Evolutionary conservation across 139 green algal genomes (phyloP).

Genomic region (Micractinium conductrix): DNA sequence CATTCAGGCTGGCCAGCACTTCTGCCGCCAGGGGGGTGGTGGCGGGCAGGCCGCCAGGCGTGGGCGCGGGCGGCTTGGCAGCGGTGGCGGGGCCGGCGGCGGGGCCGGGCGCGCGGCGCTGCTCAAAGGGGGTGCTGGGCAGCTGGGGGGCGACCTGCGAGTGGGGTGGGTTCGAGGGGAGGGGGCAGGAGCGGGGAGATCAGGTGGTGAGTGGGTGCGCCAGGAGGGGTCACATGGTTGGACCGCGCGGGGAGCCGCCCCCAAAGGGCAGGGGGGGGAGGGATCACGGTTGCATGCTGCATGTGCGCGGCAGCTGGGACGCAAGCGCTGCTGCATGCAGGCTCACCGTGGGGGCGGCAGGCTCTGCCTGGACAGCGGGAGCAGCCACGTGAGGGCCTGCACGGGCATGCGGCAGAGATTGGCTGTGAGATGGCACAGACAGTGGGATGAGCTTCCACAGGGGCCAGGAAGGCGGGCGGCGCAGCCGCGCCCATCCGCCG

Average conservation of each 20-base stretch:
- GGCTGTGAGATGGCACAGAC: too few relatives aligned
- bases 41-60: constrained; percentile 22
- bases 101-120: constrained; percentile 9
- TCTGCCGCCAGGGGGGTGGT: constrained; percentile 44
- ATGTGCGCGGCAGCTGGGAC: background rate
- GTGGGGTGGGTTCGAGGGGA: background rate
- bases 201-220: background rate
- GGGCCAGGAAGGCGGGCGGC: background rate
- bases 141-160: background rate
- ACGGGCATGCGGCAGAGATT: too few relatives aligned
- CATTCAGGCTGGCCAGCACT: constrained; percentile 40
- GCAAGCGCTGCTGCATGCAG: too few relatives aligned
- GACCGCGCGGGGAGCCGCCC: background rate
- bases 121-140: constrained; percentile 36
- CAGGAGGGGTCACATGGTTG: background rate
- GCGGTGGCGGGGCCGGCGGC: background rate
- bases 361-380: too few relatives aligned
- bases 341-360: too few relatives aligned
- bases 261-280: too few relatives aligned
- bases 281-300: background rate
- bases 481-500: background rate
- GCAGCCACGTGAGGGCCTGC: too few relatives aligned
- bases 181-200: background rate
- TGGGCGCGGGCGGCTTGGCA: constrained; percentile 1
- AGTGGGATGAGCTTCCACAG: too few relatives aligned